phyloP scores from a whole-genome alignment of 2,329 filamentous ascomycete genomes.

The Scleromitrula shiraiana region DNA sequence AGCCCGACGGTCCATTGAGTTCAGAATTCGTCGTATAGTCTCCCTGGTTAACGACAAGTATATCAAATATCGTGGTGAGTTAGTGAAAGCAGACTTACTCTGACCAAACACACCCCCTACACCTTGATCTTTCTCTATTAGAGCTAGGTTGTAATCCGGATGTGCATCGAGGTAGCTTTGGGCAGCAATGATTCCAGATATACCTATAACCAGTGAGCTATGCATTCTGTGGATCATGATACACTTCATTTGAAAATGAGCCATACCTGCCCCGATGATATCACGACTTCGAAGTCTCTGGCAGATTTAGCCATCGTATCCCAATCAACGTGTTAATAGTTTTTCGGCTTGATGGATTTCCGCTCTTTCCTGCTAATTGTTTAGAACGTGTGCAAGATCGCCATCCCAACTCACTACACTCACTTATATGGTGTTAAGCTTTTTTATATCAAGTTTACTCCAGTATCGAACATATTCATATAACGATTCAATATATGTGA shows the following conservation, averaged over 20 bases:
- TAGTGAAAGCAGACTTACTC: background rate
- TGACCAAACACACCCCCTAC: conserved; percentile 1
- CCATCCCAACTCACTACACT: no score
- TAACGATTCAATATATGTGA: no score
- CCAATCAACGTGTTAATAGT: no score
- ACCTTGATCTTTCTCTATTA: conserved; percentile 11
- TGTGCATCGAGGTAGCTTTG: conserved; percentile 15
- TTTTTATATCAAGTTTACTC: no score
- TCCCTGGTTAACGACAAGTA: conserved; percentile 11
- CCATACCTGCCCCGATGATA: conserved; percentile 3
- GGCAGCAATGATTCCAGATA: conserved; percentile 13
- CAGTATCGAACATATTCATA: no score
- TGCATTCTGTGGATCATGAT: background rate
- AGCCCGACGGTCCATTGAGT: conserved; percentile 26
- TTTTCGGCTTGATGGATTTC: no score
- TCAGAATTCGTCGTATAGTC: conserved; percentile 26
- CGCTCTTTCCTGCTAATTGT: no score
- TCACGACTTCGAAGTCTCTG: background rate
- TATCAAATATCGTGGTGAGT: background rate
- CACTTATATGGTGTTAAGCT: no score
- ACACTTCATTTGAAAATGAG: background rate
- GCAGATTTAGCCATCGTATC: background rate
- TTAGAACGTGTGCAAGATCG: no score
- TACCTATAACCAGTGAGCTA: background rate
- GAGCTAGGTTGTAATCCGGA: conserved; percentile 7